Base-by-base conservation (phyloP, 352 stramenopile species). In the Phytophthora colocasiae region DNA sequence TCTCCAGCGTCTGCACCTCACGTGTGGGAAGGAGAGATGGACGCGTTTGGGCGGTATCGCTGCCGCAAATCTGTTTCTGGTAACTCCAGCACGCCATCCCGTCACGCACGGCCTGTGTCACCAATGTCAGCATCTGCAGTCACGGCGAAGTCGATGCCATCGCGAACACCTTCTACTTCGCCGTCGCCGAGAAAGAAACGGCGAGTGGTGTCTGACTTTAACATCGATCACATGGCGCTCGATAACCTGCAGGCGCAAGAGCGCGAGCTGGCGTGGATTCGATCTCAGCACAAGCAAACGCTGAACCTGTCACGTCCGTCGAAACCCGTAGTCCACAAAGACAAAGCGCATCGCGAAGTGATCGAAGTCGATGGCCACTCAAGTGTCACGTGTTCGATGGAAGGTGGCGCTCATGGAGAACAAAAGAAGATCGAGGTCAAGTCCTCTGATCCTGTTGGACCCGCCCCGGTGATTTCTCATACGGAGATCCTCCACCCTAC, bases 181-280 rank as follows among this genome's bases (percentile, higher is more conserved):
- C 41, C 53, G 11, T 60, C 41, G 44, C 69, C 44, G 12, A 67
- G 63, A 51, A 77, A 70, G 17, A 77, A 64, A 22, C 58, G 69
- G 9, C 58, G 58, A 8, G 52, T 64, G n/a, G n/a, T n/a, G n/a
- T n/a, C n/a, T 5, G 10, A 50, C 26, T 77, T 77, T 39, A 71
- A n/a, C 31, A 46, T 52, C 10, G 69, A 81, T 52, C 48, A 39
- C 9, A 34, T 81, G 12, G 47, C 73, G 10, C 47, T 81, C n/a
- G 36, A 71, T 46, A 70, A 79, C 34, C 24, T 81, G 38, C 73
- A 81, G 55, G n/a, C n/a, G n/a, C n/a, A n/a, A 24, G 73, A 81
- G 38, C 69, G 66, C 54, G 73, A 81, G 48, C 24, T 81, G n/a
- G 73, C 73, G n/a, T 67, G 60, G 45, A 71, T 81, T 39, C 60